Base-by-base conservation (phyloP, 2,329 filamentous ascomycete species). In the Fusarium zealandicum region DNA sequence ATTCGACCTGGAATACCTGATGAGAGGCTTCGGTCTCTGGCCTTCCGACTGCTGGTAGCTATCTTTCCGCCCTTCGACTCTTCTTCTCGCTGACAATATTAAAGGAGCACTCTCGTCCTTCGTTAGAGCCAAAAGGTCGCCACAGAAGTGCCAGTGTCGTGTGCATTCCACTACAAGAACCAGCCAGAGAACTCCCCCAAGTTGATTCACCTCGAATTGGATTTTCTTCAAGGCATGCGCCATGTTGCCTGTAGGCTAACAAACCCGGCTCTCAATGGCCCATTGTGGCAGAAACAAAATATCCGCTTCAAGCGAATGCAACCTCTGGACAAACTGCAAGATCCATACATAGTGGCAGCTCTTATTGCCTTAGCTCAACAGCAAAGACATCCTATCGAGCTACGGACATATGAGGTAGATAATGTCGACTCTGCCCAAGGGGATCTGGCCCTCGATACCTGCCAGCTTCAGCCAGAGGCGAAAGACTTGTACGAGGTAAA, bases 361-460 rank as follows among this genome's bases (percentile, higher is more conserved):
- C 18, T 48, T n/a, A 41, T 48, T 31, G 36, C 45, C 14, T 14
- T 48, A 11, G 45, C 45, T 16, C 45, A 48, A n/a, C 35, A 41
- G 35, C 36, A 48, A 27, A 40, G 36, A 22, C 11, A 11, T 8
- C 22, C 22, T 2, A 25, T 25, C 7, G 5, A 6, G 22, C 22
- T 3, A 2, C 8, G 22, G 7, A 5, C 7, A 25, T 5, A 25
- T 3, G 22, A 25, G 9, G 3, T 3, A 25, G 22, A 9, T n/a
- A n/a, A n/a, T n/a, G n/a, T n/a, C n/a, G n/a, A n/a, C n/a, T n/a
- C n/a, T n/a, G n/a, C n/a, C n/a, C n/a, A n/a, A n/a, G n/a, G n/a
- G n/a, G n/a, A n/a, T n/a, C n/a, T n/a, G n/a, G n/a, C n/a, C n/a
- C n/a, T n/a, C 16, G 31, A 7, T 6, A 7, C 13, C 30, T 2